These are phyloP conservation scores for Neophaeococcomyces aloes DNA, from an alignment of 2,329 filamentous ascomycete species.

Conservation along the genomic window DNA sequence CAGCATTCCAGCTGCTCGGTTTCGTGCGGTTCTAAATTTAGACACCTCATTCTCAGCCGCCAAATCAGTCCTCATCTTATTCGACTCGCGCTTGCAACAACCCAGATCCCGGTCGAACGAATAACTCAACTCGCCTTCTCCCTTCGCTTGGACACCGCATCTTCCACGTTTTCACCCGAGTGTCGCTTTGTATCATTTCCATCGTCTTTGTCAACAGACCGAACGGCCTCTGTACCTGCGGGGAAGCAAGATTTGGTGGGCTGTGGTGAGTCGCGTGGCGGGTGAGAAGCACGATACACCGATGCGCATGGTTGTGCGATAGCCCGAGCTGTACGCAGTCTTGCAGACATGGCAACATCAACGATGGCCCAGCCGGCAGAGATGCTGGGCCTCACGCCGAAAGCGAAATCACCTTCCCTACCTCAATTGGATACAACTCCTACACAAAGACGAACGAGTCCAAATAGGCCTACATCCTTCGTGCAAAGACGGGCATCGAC, in stretches of 20 bases:
- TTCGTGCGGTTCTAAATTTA: constrained; percentile 16
- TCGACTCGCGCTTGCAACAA: constrained; percentile 8
- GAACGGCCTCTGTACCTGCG: no score
- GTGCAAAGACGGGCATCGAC: constrained; percentile 74
- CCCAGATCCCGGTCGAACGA: not conserved
- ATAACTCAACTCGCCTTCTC: no score
- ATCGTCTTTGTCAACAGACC: no score
- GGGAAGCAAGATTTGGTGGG: not conserved
- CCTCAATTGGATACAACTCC: constrained; percentile 41
- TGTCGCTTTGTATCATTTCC: no score
- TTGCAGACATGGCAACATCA: constrained; percentile 24
- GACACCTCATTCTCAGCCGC: constrained; percentile 7
- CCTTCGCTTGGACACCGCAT: no score
- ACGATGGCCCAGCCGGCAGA: constrained; percentile 29
- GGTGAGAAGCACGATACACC: no score
- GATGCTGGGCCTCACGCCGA: constrained; percentile 17
- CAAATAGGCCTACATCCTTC: constrained; percentile 62
- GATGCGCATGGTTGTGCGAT: constrained; percentile 8
- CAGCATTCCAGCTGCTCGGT: not conserved
- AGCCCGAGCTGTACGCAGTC: not conserved
- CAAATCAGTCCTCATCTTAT: constrained; percentile 1
- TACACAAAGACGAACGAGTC: constrained; percentile 46
- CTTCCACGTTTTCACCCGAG: no score
- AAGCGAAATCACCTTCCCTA: constrained; percentile 31
- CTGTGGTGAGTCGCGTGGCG: not conserved